Percentiles rank a stretch among this genome's conserved stretches.
Evolutionary conservation across 163 green algal genomes (phyloP).

Genomic region (Chlorella variabilis): DNA sequence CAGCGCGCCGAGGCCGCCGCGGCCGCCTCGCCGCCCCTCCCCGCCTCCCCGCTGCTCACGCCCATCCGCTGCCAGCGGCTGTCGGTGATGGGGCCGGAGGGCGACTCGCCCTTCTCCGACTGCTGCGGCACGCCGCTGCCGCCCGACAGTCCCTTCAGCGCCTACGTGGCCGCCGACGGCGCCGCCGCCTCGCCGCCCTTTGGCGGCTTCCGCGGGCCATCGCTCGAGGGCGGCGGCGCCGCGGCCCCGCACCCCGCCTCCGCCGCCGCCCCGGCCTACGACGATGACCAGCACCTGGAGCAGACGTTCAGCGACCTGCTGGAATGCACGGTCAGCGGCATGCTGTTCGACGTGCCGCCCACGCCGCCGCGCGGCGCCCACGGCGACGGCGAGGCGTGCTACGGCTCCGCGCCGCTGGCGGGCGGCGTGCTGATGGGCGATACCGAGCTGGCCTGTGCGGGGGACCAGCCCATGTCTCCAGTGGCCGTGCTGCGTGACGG

Average conservation of each 20-base stretch:
- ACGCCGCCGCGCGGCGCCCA: not conserved
- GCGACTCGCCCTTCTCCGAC: slow-evolving; percentile 1
- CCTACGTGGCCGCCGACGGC: not conserved
- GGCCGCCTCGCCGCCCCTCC: not conserved
- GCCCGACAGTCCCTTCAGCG: not conserved
- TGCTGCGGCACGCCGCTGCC: slow-evolving; percentile 31
- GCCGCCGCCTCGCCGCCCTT: not conserved
- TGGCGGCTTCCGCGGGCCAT: not conserved
- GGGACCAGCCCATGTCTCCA: slow-evolving; percentile 2
- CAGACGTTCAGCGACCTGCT: slow-evolving; percentile 13
- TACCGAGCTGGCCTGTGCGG: not conserved
- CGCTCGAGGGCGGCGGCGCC: no score
- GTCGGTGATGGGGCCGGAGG: slow-evolving; percentile 22
- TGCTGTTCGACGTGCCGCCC: slow-evolving; percentile 24
- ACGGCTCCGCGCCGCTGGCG: no score
- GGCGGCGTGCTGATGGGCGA: not conserved
- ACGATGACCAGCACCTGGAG: not conserved
- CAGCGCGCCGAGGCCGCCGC: not conserved
- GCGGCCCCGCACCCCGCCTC: not conserved
- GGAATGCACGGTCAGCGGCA: slow-evolving; percentile 6
- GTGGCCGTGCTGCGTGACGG: not conserved
- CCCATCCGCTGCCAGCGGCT: slow-evolving; percentile 19
- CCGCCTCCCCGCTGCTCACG: slow-evolving; percentile 21
- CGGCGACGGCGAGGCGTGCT: not conserved
- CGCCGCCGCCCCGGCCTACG: no score